Conservation (phyloP, 176 grass and related monocot genomes). For the Phragmites australis region DNA sequence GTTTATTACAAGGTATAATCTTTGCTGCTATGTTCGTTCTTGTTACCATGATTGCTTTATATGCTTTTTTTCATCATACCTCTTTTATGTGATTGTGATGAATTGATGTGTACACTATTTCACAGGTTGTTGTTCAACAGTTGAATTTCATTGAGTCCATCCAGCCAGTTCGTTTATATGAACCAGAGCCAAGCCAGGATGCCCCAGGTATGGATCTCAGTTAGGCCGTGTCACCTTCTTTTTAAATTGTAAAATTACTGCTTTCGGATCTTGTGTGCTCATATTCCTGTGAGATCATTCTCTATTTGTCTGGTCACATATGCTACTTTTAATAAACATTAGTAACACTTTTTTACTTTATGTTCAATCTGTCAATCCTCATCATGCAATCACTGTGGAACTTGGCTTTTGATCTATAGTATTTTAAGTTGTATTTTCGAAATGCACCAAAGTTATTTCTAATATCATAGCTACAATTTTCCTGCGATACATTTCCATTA, state of each 20-base stretch:
- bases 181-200: conserved; percentile 49
- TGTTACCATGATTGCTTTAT: background rate
- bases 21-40: background rate
- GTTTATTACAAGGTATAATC: conserved; percentile 84
- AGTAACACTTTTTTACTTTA: background rate
- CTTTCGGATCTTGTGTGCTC: background rate
- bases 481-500: background rate
- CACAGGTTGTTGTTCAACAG: conserved; percentile 79
- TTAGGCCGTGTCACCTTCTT: background rate
- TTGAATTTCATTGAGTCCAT: conserved; percentile 73
- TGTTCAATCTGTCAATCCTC: background rate
- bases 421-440: background rate
- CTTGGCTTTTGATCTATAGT: conserved; percentile 6
- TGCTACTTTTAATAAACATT: background rate
- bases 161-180: conserved; percentile 61
- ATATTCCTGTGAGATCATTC: conserved; percentile 14
- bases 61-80: background rate
- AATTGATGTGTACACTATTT: conserved; percentile 5
- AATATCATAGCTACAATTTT: too few relatives aligned
- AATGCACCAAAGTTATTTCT: background rate
- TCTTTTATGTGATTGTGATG: conserved; percentile 23
- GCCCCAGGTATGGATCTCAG: conserved; percentile 55
- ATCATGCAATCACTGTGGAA: background rate
- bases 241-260: background rate
- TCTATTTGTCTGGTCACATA: background rate